A percentile compares a stretch with the other conserved stretches of the same genome.
phyloP scores from a whole-genome alignment of 805 yeast species.

The Nakazawaea ishiwadae region DNA sequence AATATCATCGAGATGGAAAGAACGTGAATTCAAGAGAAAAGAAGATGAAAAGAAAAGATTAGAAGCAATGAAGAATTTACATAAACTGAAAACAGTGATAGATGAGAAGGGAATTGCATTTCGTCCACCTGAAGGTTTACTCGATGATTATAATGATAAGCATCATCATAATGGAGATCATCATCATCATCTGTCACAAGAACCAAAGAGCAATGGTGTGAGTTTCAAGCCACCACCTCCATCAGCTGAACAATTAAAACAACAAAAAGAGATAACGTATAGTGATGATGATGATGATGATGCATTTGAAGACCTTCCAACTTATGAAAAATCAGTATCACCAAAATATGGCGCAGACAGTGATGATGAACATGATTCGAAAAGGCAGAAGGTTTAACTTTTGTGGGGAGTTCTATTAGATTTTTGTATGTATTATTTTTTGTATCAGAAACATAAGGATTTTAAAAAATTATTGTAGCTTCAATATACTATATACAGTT shows the following conservation, averaged over 20 bases:
- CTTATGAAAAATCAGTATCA: constrained; percentile 17
- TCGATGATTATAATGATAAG: neutral
- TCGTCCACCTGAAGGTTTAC: constrained; percentile 10
- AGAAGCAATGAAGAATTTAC: constrained; percentile 11
- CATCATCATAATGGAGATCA: neutral
- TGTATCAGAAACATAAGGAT: neutral
- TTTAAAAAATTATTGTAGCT: neutral
- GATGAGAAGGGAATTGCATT: constrained; percentile 7
- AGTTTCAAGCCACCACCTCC: constrained; percentile 12
- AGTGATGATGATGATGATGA: constrained; percentile 27
- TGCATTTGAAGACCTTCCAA: constrained; percentile 32
- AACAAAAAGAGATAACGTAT: constrained; percentile 14
- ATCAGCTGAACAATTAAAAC: constrained; percentile 17
- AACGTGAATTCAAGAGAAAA: constrained; percentile 41
- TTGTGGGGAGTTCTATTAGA: too few relatives aligned
- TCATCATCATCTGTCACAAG: neutral
- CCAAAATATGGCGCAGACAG: constrained; percentile 25
- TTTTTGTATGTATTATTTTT: too few relatives aligned
- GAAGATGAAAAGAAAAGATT: constrained; percentile 15
- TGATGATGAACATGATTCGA: constrained; percentile 16
- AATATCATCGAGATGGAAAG: constrained; percentile 60
- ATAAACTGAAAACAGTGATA: constrained; percentile 8
- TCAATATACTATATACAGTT: neutral
- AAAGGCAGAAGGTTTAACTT: constrained; percentile 1
- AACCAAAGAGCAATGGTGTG: constrained; percentile 3